Evolutionary conservation across 306 rosid genomes (phyloP).

Genomic region (Delonix regia): DNA sequence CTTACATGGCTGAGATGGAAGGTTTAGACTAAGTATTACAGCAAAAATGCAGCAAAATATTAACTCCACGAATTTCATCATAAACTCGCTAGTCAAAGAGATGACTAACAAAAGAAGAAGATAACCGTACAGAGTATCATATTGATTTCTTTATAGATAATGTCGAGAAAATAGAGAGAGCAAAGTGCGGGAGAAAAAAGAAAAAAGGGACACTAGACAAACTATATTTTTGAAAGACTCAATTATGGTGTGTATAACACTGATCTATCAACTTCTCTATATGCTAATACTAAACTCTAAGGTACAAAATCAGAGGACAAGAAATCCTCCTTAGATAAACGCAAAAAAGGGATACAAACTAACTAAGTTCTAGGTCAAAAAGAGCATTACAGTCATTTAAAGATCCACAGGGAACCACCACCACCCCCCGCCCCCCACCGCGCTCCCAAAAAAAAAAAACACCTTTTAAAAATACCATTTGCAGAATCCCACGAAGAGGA

Average conservation of each 20-base stretch:
- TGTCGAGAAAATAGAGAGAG: too few species aligned
- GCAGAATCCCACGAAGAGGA: too few species aligned
- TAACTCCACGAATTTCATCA: conserved; percentile 13
- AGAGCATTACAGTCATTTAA: too few species aligned
- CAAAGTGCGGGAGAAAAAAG: too few species aligned
- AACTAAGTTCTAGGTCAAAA: too few species aligned
- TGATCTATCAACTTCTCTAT: background rate
- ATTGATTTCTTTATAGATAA: background rate
- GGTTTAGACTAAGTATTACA: background rate
- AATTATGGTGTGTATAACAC: background rate
- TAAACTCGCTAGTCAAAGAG: background rate
- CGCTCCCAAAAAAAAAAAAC: too few species aligned
- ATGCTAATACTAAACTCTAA: background rate
- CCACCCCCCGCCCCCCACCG: too few species aligned
- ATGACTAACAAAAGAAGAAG: background rate
- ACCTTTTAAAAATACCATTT: too few species aligned
- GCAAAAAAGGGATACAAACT: too few species aligned
- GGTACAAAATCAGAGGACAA: too few species aligned
- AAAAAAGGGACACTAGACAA: background rate
- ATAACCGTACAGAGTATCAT: background rate
- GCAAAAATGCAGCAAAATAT: conserved; percentile 18
- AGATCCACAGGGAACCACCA: too few species aligned
- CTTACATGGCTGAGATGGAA: background rate
- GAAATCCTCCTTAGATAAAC: too few species aligned
- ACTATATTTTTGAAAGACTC: background rate